Base-by-base conservation (phyloP, 805 yeast species). In the Citeromyces matritensis region DNA sequence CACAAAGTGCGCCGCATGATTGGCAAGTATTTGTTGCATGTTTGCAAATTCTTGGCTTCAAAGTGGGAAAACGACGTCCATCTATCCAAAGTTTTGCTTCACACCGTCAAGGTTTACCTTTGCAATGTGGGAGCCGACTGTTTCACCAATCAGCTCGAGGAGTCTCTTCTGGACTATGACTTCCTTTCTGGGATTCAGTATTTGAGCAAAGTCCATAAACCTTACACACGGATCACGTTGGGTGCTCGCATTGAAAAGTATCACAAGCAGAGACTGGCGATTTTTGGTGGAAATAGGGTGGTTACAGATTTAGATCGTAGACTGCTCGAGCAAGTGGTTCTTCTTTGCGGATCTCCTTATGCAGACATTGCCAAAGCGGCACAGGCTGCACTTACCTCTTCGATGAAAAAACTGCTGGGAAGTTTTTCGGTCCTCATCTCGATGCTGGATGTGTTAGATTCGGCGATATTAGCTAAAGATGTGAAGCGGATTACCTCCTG, bases 91-190 rank as follows among this genome's bases (percentile, higher is more conserved):
- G 68, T 72, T 29, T 60, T 77, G 23, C 52, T 84, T 23, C 69
- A 71, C 43, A 73, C 77, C 3, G 47, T 78, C 28, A 72, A 77
- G 38, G 69, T 77, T 5, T 91, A 93, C 83, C 32, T 53, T 17
- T 61, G 78, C 15, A 91, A 84, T 45, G 77, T 78, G 15, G 94
- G 94, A 2, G 64, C 69, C 34, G 93, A 82, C 40, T 57, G 78
- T 9, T 51, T 76, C 1, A 63, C 74, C 31, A 73, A 27, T 55
- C 65, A 3, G 69, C 73, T 35, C 75, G 72, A 29, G 67, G 56
- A 21, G 49, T 74, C 4, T 55, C 21, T 57, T 24, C 58, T 76
- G 23, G 69, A 70, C 30, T 69, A 73, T 36, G 59, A 63, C 1
- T 73, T 67, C 43, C 58, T 77, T 33, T 67, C 66, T 29, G 63